Base-by-base conservation (phyloP, 2,329 filamentous ascomycete genomes). In the Epichloe baconii region DNA sequence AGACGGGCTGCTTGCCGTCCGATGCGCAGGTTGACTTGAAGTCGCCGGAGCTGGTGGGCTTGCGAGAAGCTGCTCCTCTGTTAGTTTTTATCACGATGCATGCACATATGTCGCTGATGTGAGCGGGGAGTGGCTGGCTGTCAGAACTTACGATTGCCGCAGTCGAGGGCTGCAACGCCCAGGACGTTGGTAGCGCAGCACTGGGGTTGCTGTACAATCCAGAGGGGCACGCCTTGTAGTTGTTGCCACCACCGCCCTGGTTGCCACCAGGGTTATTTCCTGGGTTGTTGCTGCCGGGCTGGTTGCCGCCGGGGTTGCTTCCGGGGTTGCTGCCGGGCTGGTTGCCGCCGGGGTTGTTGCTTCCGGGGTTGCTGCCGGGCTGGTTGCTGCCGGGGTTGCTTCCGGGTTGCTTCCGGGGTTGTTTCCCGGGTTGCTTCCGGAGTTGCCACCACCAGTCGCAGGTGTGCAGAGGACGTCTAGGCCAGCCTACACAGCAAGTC, bases 101-200 rank as follows among this genome's bases (percentile, higher is more conserved):
- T 4, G n/a, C 15, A 47, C 17, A 17, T 17, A 17, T 40, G 8
- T 31, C 7, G 26, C 26, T 31, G 26, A 26, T n/a, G 38, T 10
- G 15, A 14, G 7, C 21, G 19, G 19, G 19, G 19, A 21, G 19
- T n/a, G 5, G 34, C 3, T 23, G 44, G 14, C 36, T 23, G 23
- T 35, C 5, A 19, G 26, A 12, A 54, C 56, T 52, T 41, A 57
- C 56, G 56, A 11, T 21, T 49, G 2, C 8, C 1, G 44, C 56
- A 57, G 49, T 48, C 52, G 3, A 57, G 49, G 34, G 15, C 50
- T 5, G 47, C 11, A 2, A 56, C 4, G 5, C 51, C 53, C 4
- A 57, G 51, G 17, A 56, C 11, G 10, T 43, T 21, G 14, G 44
- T 44, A 19, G 12, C 7, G 49, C 55, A 57, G 38, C 55, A 57